These are phyloP conservation scores for Agarophyton chilense DNA, from an alignment of 23 red algal species.

Conservation along the genomic window DNA sequence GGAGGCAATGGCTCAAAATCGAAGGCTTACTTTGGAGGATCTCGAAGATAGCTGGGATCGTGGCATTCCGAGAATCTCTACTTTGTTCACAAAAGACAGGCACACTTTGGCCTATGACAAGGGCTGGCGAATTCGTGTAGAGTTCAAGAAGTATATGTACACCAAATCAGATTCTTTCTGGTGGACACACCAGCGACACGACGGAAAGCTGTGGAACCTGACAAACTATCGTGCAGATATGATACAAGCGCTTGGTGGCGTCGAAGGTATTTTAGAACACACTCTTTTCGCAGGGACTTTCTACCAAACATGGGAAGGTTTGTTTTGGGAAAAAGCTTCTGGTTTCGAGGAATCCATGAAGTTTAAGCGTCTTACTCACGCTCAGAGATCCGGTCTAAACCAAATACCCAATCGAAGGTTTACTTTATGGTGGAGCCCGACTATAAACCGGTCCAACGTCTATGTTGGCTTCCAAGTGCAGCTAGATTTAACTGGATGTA, in stretches of 20 bases:
- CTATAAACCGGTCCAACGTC: slow-evolving; percentile 96
- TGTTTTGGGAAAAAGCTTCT: slow-evolving; percentile 95
- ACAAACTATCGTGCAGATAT: slow-evolving; percentile 92
- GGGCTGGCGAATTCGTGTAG: slow-evolving; percentile 86
- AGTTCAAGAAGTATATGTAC: slow-evolving; percentile 85
- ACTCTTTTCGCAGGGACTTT: slow-evolving; percentile 96
- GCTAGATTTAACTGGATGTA: slow-evolving; percentile 97
- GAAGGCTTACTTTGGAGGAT: slow-evolving; percentile 87
- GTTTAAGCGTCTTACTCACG: slow-evolving; percentile 89
- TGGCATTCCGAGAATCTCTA: slow-evolving; percentile 91
- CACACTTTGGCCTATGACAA: slow-evolving; percentile 96
- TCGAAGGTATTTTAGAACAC: slow-evolving; percentile 97
- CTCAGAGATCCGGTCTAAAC: slow-evolving; percentile 92
- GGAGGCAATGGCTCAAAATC: slow-evolving; percentile 79
- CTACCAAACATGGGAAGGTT: slow-evolving; percentile 93
- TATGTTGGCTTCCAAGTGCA: slow-evolving; percentile 99
- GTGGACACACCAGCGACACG: slow-evolving; percentile 96
- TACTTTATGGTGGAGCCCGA: slow-evolving; percentile 99
- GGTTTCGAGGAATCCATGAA: slow-evolving; percentile 99
- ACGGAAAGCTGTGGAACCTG: slow-evolving; percentile 92
- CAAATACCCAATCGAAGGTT: slow-evolving; percentile 99
- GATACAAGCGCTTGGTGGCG: slow-evolving; percentile 97
- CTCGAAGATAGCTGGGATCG: slow-evolving; percentile 96
- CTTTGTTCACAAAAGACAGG: slow-evolving; percentile 89
- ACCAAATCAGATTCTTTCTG: slow-evolving; percentile 89